These are phyloP conservation scores for Euphrasia arctica DNA, from an alignment of 305 asterid genomes.

Conservation along the genomic window DNA sequence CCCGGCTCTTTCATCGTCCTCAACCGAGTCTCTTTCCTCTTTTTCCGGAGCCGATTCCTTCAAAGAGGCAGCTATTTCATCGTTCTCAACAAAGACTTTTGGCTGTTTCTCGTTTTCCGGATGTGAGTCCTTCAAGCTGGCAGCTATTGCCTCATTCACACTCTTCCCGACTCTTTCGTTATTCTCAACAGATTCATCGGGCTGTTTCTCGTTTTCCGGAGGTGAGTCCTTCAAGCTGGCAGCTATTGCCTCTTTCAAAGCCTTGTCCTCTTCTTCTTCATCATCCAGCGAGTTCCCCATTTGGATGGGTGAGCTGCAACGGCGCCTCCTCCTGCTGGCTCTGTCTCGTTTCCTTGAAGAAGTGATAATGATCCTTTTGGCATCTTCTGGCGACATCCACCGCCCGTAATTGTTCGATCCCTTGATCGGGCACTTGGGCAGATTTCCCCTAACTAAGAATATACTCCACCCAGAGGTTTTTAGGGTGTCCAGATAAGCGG, in stretches of 20 bases:
- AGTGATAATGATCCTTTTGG: constrained; percentile 33
- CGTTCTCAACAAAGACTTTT: neutral
- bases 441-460: constrained; percentile 31
- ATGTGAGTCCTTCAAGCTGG: constrained; percentile 77
- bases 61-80: too few relatives aligned
- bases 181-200: too few relatives aligned
- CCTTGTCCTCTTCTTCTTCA: constrained; percentile 64
- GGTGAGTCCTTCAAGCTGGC: too few relatives aligned
- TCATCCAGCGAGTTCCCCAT: neutral
- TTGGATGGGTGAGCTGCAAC: neutral
- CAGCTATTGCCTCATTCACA: constrained; percentile 27
- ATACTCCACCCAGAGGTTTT: constrained; percentile 94
- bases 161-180: too few relatives aligned
- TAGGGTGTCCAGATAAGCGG: constrained; percentile 82
- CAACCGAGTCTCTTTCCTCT: neutral
- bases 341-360: constrained; percentile 17
- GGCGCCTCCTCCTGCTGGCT: neutral
- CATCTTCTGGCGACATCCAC: constrained; percentile 87
- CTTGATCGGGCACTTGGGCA: constrained; percentile 69
- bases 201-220: too few relatives aligned
- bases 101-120: constrained; percentile 12
- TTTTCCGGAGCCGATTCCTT: too few relatives aligned
- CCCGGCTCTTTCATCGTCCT: neutral
- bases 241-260: constrained; percentile 16
- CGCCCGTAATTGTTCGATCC: constrained; percentile 81